A percentile compares a stretch with the other conserved stretches of the same genome.
These are phyloP conservation scores for Colletotrichum liriopes DNA, from an alignment of 2,329 filamentous ascomycete species.

Conservation along the genomic window DNA sequence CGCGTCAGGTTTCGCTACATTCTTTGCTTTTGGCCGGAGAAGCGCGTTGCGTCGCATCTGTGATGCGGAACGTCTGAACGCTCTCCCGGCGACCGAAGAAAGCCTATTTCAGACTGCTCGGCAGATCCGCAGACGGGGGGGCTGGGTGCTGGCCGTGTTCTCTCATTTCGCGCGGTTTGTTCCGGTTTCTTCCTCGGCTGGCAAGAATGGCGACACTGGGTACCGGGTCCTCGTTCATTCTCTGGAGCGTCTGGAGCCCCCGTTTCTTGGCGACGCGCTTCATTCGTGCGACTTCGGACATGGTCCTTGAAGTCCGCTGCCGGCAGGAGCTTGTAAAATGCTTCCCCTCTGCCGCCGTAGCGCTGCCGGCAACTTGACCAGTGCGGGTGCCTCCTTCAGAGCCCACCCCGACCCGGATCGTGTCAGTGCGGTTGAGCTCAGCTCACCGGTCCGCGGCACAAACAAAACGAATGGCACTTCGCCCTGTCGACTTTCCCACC, in stretches of 20 bases:
- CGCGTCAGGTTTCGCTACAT: constrained; percentile 6
- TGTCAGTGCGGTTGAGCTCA: constrained; percentile 32
- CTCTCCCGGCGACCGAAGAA: constrained; percentile 38
- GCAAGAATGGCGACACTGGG: constrained; percentile 16
- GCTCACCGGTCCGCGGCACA: constrained; percentile 31
- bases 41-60: constrained; percentile 20
- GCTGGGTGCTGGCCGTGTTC: constrained; percentile 1
- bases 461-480: constrained; percentile 24
- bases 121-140: constrained; percentile 9
- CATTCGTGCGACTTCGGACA: constrained; percentile 37
- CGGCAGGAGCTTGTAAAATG: constrained; percentile 11
- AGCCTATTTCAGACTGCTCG: constrained; percentile 24
- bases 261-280: constrained; percentile 31
- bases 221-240: not conserved
- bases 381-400: constrained; percentile 19
- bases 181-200: constrained; percentile 34
- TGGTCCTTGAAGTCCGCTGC: constrained; percentile 17
- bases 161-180: not conserved
- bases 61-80: constrained; percentile 31
- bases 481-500: not conserved
- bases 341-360: constrained; percentile 24
- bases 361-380: constrained; percentile 31
- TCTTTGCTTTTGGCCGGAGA: constrained; percentile 15
- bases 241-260: constrained; percentile 22
- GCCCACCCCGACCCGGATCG: constrained; percentile 33